Conservation (phyloP, 164 flowering plant species). For the Magnolia changhungtana region DNA sequence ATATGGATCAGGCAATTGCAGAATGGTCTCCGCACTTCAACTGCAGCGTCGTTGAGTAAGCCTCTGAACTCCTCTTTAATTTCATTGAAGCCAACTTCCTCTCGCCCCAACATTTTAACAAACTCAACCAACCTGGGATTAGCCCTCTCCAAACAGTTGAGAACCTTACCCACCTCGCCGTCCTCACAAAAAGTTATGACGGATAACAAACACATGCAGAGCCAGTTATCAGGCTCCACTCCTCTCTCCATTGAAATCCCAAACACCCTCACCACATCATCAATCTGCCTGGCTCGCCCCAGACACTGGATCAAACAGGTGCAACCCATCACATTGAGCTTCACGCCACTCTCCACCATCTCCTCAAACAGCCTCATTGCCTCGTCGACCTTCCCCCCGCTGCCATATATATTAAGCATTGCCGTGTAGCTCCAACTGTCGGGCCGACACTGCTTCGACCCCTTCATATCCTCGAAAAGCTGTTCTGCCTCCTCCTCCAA, state of each 20-base stretch:
- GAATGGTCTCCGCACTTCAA: conserved; percentile 75
- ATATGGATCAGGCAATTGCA: conserved; percentile 93
- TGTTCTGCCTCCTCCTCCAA: conserved; percentile 79
- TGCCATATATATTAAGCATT: conserved; percentile 85
- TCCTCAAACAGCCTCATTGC: conserved; percentile 75
- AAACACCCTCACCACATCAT: conserved; percentile 73
- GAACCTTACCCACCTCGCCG: conserved; percentile 53
- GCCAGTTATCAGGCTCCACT: conserved; percentile 69
- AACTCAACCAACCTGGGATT: conserved; percentile 61
- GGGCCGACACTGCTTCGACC: conserved; percentile 44
- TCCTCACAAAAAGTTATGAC: conserved; percentile 59
- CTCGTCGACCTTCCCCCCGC: conserved; percentile 68
- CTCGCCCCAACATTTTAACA: conserved; percentile 40
- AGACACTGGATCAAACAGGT: conserved; percentile 88
- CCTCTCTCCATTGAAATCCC: conserved; percentile 43
- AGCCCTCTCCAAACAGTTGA: conserved; percentile 52
- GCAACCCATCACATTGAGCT: conserved; percentile 79
- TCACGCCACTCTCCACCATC: conserved; percentile 49
- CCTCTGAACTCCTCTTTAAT: conserved; percentile 59
- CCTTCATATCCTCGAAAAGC: conserved; percentile 82
- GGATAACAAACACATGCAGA: conserved; percentile 81
- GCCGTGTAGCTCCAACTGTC: conserved; percentile 94
- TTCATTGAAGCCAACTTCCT: conserved; percentile 34
- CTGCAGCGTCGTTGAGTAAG: conserved; percentile 44
- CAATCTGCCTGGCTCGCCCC: conserved; percentile 63